phyloP scores from a whole-genome alignment of 2,329 filamentous ascomycete genomes.

The Diaporthe australafricana region DNA sequence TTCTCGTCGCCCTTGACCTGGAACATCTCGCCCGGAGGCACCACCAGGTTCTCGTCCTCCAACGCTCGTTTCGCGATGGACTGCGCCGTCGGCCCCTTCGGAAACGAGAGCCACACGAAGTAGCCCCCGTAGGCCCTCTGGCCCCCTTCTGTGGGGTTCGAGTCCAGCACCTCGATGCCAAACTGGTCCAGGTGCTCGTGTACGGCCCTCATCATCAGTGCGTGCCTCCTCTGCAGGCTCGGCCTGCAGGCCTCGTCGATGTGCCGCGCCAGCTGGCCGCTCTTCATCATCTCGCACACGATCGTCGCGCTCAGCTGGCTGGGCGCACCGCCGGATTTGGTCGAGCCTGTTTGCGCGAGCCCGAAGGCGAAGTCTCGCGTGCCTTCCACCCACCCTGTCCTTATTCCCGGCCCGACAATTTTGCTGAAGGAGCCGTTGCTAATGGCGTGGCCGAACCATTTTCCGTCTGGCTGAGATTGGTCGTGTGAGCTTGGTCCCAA shows the following conservation, averaged over 20 bases:
- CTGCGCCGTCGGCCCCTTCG: constrained; percentile 61
- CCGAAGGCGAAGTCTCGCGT: constrained; percentile 66
- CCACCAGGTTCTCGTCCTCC: constrained; percentile 72
- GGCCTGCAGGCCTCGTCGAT: constrained; percentile 57
- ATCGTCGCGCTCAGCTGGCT: constrained; percentile 63
- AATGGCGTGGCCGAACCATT: constrained; percentile 79
- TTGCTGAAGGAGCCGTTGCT: constrained; percentile 95
- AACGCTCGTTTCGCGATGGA: constrained; percentile 68
- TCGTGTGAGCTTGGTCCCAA: constrained; percentile 62
- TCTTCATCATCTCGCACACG: constrained; percentile 59
- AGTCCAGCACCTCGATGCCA: constrained; percentile 61
- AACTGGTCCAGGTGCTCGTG: constrained; percentile 69
- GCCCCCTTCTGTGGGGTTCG: constrained; percentile 51
- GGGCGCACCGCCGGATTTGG: constrained; percentile 68
- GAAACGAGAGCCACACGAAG: constrained; percentile 84
- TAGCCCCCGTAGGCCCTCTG: constrained; percentile 78
- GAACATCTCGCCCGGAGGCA: constrained; percentile 78
- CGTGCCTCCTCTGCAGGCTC: constrained; percentile 58
- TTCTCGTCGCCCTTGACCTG: constrained; percentile 70
- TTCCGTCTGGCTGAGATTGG: constrained; percentile 49
- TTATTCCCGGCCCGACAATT: constrained; percentile 81
- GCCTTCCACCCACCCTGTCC: constrained; percentile 90
- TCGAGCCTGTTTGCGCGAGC: constrained; percentile 64
- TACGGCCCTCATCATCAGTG: constrained; percentile 69
- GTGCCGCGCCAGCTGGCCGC: constrained; percentile 57